A percentile compares a stretch with the other conserved stretches of the same genome.
These are phyloP conservation scores for Mucor piriformis DNA, from an alignment of 371 early-diverging fungal genomes.

Conservation along the genomic window DNA sequence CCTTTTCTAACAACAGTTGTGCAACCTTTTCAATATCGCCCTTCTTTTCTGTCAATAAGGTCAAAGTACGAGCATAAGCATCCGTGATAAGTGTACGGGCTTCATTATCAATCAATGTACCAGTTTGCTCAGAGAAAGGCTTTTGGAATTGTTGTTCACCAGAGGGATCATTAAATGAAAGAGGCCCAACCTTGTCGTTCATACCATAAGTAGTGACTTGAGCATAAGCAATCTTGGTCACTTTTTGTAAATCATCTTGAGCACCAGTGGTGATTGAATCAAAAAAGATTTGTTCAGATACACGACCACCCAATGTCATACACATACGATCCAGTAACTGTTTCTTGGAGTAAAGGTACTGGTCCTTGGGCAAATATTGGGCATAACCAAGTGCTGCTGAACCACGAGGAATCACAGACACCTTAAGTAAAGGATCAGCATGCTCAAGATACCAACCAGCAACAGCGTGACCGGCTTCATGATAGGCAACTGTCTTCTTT, in stretches of 20 bases:
- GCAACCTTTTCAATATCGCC: slow-evolving; percentile 92
- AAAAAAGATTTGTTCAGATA: slow-evolving; percentile 93
- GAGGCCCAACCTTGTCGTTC: slow-evolving; percentile 85
- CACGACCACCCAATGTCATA: slow-evolving; percentile 97
- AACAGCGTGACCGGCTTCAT: slow-evolving; percentile 98
- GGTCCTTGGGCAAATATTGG: slow-evolving; percentile 96
- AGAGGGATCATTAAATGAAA: slow-evolving; percentile 79
- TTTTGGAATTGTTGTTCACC: slow-evolving; percentile 79
- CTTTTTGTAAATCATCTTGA: slow-evolving; percentile 94
- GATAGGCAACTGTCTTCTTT: slow-evolving; percentile 98
- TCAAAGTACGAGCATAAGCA: slow-evolving; percentile 80
- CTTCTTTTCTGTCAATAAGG: slow-evolving; percentile 79
- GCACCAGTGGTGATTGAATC: slow-evolving; percentile 87
- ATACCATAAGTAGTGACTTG: slow-evolving; percentile 93
- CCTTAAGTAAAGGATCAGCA: slow-evolving; percentile 95
- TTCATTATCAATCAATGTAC: slow-evolving; percentile 90
- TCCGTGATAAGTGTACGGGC: slow-evolving; percentile 76
- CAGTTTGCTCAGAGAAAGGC: slow-evolving; percentile 95
- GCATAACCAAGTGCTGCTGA: slow-evolving; percentile 96
- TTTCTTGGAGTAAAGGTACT: slow-evolving; percentile 90
- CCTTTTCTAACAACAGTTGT: slow-evolving; percentile 86
- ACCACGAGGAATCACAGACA: slow-evolving; percentile 97
- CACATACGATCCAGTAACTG: slow-evolving; percentile 96
- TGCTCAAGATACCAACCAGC: slow-evolving; percentile 96
- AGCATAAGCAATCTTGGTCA: slow-evolving; percentile 95